Percentiles rank a stretch among this genome's conserved stretches.
Conservation (phyloP, 1,139 yeast genomes). For the Debaryomyces robertsiae region DNA sequence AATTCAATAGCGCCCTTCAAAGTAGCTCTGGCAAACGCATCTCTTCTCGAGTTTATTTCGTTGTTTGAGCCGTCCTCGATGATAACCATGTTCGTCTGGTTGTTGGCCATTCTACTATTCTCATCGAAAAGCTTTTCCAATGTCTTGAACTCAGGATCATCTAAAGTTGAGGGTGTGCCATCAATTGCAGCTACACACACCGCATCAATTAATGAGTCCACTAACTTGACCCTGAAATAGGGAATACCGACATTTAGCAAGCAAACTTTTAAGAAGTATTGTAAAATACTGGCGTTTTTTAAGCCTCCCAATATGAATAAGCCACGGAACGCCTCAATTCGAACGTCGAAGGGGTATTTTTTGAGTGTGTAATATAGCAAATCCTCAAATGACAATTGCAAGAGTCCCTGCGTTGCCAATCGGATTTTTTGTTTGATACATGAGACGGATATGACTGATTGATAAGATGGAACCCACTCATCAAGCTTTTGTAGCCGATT, state of each 20-base stretch:
- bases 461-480: slow-evolving; percentile 82
- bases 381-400: slow-evolving; percentile 53
- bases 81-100: slow-evolving; percentile 43
- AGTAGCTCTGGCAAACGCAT: slow-evolving; percentile 46
- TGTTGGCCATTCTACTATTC: slow-evolving; percentile 16
- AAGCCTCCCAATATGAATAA: slow-evolving; percentile 76
- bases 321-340: slow-evolving; percentile 72
- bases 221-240: slow-evolving; percentile 52
- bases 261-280: slow-evolving; percentile 61
- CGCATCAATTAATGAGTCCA: slow-evolving; percentile 50
- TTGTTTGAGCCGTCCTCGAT: slow-evolving; percentile 50
- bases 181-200: slow-evolving; percentile 71
- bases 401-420: slow-evolving; percentile 60
- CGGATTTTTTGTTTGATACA: slow-evolving; percentile 61
- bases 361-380: slow-evolving; percentile 55
- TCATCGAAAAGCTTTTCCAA: slow-evolving; percentile 29
- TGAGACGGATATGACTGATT: slow-evolving; percentile 56
- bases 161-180: slow-evolving; percentile 57
- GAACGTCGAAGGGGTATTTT: slow-evolving; percentile 51
- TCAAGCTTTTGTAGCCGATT: slow-evolving; percentile 79
- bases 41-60: slow-evolving; percentile 50
- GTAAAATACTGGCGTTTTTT: slow-evolving; percentile 59
- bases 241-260: slow-evolving; percentile 56
- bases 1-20: slow-evolving; percentile 66
- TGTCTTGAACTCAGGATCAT: slow-evolving; percentile 59